Base-by-base conservation (phyloP, 1,139 yeast species). In the Yamadazyma atlantica region DNA sequence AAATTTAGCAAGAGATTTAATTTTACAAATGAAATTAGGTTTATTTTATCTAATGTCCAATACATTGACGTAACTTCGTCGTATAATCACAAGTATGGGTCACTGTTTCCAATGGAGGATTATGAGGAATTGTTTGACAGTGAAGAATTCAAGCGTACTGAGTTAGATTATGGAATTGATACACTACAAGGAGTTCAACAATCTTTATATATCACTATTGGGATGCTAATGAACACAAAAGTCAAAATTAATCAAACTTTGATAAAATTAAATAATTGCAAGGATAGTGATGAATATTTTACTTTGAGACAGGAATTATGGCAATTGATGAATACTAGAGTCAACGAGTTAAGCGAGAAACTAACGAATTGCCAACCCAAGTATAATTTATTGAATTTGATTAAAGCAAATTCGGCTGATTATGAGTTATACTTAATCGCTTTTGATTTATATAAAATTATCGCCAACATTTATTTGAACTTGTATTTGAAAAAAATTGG, bases 141-240 rank as follows among this genome's bases (percentile, higher is more conserved):
- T 16, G 23, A 39, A 6, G 42, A 38, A 11, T 43, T 43, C 28
- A 36, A 42, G 15, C 34, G 28, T 17, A 42, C 33, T 9, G 43
- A 44, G 30, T n/a, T 40, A 3, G 40, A 32, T 17, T 57, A 56
- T 41, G 62, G 62, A 1, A 43, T 56, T 10, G 60, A 57, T 29
- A 55, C 60, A 5, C 45, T 53, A 33, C 62, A 57, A 39, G 60
- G 60, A 3, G 47, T 53, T 27, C 46, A 48, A 19, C 57, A 52
- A 32, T 46, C 55, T 1, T 36, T 54, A 4, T 48, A 43, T 8
- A 33, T 52, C 25, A 27, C 49, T 3, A 33, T 53, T 8, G 55
- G 53, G 14, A 53, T 50, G 26, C 43, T 54, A 12, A 48, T 50
- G 39, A 51, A 53, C 32, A 31, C 40, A 21, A 50, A 51, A 35